phyloP scores from a whole-genome alignment of 164 flowering plant genomes.

The Amborella trichopoda region DNA sequence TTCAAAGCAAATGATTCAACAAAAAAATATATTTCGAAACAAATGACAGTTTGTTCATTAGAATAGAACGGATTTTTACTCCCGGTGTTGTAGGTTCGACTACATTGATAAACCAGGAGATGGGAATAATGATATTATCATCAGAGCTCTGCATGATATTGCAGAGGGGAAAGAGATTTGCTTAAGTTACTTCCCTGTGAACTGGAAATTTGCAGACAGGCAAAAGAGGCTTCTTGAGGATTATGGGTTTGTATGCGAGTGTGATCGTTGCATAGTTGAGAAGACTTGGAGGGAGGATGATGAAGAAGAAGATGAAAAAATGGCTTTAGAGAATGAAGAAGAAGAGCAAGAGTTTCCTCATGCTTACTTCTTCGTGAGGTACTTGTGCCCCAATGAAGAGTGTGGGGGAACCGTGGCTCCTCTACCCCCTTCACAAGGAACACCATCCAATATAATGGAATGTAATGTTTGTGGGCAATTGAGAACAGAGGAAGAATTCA shows the following conservation, averaged over 20 bases:
- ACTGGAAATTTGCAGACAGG: slow-evolving; percentile 36
- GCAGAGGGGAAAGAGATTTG: slow-evolving; percentile 73
- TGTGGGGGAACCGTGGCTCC: slow-evolving; percentile 90
- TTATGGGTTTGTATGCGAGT: slow-evolving; percentile 62
- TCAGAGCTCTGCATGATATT: slow-evolving; percentile 71
- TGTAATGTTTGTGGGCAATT: slow-evolving; percentile 76
- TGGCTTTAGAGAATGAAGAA: slow-evolving; percentile 13
- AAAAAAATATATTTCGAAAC: no score
- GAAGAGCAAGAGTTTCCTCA: slow-evolving; percentile 50
- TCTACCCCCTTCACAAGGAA: slow-evolving; percentile 27
- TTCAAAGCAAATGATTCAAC: no score
- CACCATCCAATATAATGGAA: slow-evolving; percentile 40
- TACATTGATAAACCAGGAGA: slow-evolving; percentile 35
- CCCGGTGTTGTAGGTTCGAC: slow-evolving; percentile 41
- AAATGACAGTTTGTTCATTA: no score
- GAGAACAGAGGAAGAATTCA: slow-evolving; percentile 14
- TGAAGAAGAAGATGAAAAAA: slow-evolving; percentile 12
- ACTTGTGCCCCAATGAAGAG: slow-evolving; percentile 46
- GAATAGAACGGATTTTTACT: no score
- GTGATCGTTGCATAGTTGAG: slow-evolving; percentile 86
- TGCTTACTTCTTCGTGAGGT: slow-evolving; percentile 68
- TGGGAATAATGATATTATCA: slow-evolving; percentile 41
- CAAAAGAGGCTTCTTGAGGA: slow-evolving; percentile 62
- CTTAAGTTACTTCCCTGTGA: slow-evolving; percentile 84
- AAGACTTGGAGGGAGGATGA: slow-evolving; percentile 39